Base-by-base conservation (phyloP, 2,329 filamentous ascomycete genomes). In the Penicillium sp. region DNA sequence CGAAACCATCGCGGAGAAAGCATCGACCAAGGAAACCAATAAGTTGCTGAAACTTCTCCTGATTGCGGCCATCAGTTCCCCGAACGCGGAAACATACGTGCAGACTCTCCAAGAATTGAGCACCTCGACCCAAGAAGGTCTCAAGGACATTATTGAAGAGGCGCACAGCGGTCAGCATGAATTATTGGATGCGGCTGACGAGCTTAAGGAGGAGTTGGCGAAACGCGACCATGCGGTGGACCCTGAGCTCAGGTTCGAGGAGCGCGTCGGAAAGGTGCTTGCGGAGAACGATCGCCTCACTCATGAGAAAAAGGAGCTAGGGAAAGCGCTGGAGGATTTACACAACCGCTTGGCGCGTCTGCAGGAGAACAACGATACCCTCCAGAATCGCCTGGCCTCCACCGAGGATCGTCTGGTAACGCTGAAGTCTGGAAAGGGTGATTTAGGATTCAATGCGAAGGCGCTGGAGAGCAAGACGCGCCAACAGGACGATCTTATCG, bases 401-500 rank as follows among this genome's bases (percentile, higher is more conserved):
- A 70, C 71, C 1, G 69, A 73, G 66, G 79, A 69, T 69, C 74
- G 63, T 56, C 73, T 66, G 69, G 79, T 70, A 70, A 80, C 62
- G 68, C 73, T 65, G 73, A 69, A 71, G 45, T 72, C 71, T n/a
- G 71, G 71, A 13, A 70, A 73, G 43, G 70, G 68, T 8, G 70
- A 72, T 36, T 47, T 66, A 71, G 65, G 78, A 70, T 62, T 76
- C 70, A 69, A 67, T 51, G 65, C 63, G 42, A 71, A 67, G 54
- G 66, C 66, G 1, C 49, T 71, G 28, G 68, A 67, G 67, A 75
- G 49, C 69, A 85, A 56, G 74, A 83, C 69, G 4, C 65, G 68
- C 27, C 69, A 88, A 57, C 82, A 86, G 58, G 83, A 87, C 63
- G 77, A 84, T 47, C 73, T 88, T 40, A 89, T 90, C 60, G 81